Evolutionary conservation across 495 filamentous ascomycete species (phyloP), one percentile per base, ranked within the genome.

Genomic region (Lentithecium fluviatile): DNA sequence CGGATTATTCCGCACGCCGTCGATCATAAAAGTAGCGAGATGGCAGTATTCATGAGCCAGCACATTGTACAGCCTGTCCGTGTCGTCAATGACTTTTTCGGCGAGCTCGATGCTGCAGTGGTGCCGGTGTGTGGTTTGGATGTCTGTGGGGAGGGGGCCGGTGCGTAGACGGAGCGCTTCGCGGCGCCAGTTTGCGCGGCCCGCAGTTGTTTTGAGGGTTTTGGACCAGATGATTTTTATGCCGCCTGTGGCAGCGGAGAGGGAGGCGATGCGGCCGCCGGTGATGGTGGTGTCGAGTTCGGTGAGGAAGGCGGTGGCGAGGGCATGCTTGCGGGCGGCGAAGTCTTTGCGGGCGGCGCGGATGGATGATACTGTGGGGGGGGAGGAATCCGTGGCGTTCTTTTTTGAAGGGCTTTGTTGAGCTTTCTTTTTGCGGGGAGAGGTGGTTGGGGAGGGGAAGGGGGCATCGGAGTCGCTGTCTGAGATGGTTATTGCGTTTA

Each of bases 31-130:
- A 67, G 88, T 92, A 29, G 89, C 85, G 0, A 97, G 78, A 70
- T 98, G 94, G 74, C 93, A 97, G 77, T 91, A 98, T 64, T 98
- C 94, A 72, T 98, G 94, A 2, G 92, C 90, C 20, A 97, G 68
- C 0, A 89, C 89, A 71, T 96, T 95, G 47, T 91, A 77, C 20
- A 98, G 79, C 20, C 91, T 84, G 45, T 89, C 77, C 32, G 68
- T 62, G 70, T 85, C 82, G 70, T 86, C 80, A 52, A 97, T 88
- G 47, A 98, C 87, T 58, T 91, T 92, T 53, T 88, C 83, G 0
- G 93, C 88, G 3, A 98, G 82, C 65, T 97, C 92, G 69, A 98
- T 97, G 11, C 74, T 81, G 6, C 89, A 90, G 64, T 85, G 70
- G 69, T 96, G 89, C 29, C 78, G 77, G 57, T 77, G 62, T 23